Evolutionary conservation across 495 filamentous ascomycete species (phyloP).

Genomic region (Amphirosellinia nigrospora): DNA sequence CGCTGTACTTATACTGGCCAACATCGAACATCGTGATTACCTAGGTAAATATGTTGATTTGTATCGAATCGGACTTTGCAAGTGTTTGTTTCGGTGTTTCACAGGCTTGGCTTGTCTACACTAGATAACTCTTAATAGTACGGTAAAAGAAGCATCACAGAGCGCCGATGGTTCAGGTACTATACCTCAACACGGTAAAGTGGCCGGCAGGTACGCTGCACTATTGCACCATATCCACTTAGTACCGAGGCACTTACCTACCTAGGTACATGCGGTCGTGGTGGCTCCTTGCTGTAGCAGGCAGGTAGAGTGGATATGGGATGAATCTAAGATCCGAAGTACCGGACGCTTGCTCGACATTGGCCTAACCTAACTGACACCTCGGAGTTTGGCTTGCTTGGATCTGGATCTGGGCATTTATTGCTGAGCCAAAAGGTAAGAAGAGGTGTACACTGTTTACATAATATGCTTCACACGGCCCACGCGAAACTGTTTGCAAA

Average conservation of each 20-base stretch:
- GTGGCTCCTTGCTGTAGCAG: not conserved
- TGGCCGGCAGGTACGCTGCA: not conserved
- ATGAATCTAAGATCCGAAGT: conserved; percentile 4
- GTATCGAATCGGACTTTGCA: not conserved
- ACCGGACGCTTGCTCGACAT: not conserved
- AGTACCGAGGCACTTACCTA: not conserved
- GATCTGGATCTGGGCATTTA: not conserved
- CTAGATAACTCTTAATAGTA: not conserved
- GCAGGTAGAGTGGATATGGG: not conserved
- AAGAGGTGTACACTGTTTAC: not conserved
- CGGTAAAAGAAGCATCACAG: not conserved
- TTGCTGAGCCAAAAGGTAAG: not conserved
- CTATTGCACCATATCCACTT: not conserved
- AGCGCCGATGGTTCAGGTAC: not conserved
- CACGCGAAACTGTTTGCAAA: not conserved
- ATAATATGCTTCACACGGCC: not conserved
- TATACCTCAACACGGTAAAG: not conserved
- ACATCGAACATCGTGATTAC: too few species aligned
- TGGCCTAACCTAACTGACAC: not conserved
- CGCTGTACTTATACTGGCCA: conserved; percentile 1
- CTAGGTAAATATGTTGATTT: too few species aligned
- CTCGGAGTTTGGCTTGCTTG: not conserved
- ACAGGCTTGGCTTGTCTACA: conserved; percentile 6
- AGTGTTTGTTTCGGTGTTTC: not conserved
- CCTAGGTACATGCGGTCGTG: not conserved